Evolutionary conservation across 768 basidiomycete species (phyloP).

Genomic region (Lactifluus volemus): DNA sequence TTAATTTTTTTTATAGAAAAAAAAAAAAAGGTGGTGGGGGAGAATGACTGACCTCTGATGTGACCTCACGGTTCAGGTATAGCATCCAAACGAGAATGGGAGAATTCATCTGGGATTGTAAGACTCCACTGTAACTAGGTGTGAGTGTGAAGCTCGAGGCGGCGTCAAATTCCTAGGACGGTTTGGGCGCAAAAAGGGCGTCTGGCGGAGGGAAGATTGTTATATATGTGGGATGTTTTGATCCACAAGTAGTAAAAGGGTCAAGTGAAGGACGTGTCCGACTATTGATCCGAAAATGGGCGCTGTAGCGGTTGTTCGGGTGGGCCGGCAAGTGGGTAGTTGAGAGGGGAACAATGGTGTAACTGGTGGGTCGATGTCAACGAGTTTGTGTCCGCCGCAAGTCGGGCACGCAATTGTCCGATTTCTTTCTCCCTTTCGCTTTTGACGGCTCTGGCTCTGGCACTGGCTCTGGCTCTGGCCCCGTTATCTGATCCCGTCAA

Average conservation of each 20-base stretch:
- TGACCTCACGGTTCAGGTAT: conserved; percentile 65
- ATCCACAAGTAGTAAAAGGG: neutral
- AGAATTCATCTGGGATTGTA: conserved; percentile 35
- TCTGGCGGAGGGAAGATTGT: neutral
- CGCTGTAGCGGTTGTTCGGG: neutral
- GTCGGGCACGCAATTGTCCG: too few species aligned
- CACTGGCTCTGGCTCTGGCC: neutral
- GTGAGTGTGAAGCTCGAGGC: neutral
- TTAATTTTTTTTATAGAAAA: too few species aligned
- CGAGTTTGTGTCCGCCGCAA: neutral
- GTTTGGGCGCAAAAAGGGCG: conserved; percentile 9
- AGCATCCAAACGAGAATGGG: conserved; percentile 78
- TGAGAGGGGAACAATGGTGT: neutral
- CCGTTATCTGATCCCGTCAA: conserved; percentile 14
- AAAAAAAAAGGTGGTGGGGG: too few species aligned
- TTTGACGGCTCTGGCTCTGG: too few species aligned
- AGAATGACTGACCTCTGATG: conserved; percentile 41
- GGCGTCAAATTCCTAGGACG: conserved; percentile 17
- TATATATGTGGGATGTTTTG: conserved; percentile 10
- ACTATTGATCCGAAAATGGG: conserved; percentile 13
- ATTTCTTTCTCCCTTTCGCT: too few species aligned
- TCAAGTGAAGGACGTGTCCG: neutral
- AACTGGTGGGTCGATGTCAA: neutral
- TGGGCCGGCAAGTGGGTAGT: neutral
- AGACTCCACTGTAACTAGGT: neutral